Evolutionary conservation across 805 yeast species (phyloP).

Genomic region (Sugiyamaella mastotermitis): DNA sequence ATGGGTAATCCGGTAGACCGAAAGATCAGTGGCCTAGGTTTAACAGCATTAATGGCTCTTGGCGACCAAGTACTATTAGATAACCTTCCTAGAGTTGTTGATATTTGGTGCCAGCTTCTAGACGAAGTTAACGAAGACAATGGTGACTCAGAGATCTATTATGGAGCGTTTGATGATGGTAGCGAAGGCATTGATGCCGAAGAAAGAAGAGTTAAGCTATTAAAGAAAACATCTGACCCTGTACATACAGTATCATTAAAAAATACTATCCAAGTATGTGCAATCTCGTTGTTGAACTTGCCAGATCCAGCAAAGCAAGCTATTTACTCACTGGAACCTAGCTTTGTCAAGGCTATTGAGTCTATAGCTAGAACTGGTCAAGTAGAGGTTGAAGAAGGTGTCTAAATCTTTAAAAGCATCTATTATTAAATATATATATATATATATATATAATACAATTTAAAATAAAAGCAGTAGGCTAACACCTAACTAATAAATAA

Average conservation of each 20-base stretch:
- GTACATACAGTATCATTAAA: conserved; percentile 49
- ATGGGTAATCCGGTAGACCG: conserved; percentile 71
- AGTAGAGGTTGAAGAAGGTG: no score
- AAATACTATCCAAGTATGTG: conserved; percentile 34
- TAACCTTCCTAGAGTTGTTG: conserved; percentile 30
- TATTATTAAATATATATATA: no score
- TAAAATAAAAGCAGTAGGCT: no score
- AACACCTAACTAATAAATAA: no score
- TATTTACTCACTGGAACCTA: no score
- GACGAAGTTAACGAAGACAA: conserved; percentile 69
- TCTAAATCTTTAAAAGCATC: no score
- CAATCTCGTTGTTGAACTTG: no score
- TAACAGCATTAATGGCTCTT: conserved; percentile 45
- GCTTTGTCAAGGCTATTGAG: no score
- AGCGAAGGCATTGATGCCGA: conserved; percentile 16
- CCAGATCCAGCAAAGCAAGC: no score
- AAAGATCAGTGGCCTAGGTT: conserved; percentile 60
- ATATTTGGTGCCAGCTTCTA: conserved; percentile 46
- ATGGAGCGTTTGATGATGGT: conserved; percentile 16
- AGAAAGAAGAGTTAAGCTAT: conserved; percentile 29
- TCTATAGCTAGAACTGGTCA: no score
- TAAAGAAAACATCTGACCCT: conserved; percentile 38
- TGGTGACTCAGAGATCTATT: conserved; percentile 40
- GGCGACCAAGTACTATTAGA: conserved; percentile 27
- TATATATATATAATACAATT: no score